Evolutionary conservation across 768 basidiomycete species (phyloP).

Genomic region (Podaxis sp.): DNA sequence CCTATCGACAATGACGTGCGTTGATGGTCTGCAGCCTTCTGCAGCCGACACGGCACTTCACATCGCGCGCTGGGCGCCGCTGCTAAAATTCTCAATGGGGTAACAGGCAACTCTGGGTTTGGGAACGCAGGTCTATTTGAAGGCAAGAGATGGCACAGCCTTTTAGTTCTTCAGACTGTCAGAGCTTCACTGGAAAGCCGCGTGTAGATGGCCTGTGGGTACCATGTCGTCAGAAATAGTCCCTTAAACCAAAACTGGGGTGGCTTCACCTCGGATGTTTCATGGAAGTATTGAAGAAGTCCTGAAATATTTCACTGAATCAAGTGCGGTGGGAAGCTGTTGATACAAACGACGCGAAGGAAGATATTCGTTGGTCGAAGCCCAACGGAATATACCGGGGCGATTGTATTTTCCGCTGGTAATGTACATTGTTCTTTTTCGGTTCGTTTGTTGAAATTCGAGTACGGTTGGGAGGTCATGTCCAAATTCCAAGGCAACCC

Average conservation of each 20-base stretch:
- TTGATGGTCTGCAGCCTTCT: background rate
- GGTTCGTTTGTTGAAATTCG: background rate
- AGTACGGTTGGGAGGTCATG: background rate
- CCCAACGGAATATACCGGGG: background rate
- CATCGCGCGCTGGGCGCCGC: background rate
- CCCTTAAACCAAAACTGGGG: background rate
- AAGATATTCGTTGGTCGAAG: background rate
- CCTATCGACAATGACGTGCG: too few species aligned
- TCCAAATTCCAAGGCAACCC: background rate
- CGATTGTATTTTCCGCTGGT: background rate
- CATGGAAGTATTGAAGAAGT: background rate
- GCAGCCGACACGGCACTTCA: background rate
- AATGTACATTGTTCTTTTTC: background rate
- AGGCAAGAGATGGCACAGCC: background rate
- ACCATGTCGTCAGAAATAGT: background rate
- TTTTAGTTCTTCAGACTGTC: background rate
- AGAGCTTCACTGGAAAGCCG: background rate
- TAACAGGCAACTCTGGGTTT: background rate
- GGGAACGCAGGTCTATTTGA: background rate
- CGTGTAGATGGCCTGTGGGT: background rate
- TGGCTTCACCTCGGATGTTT: background rate
- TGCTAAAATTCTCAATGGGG: background rate
- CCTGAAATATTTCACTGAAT: background rate
- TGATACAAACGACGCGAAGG: background rate
- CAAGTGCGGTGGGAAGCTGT: background rate